Evolutionary conservation across 2,329 filamentous ascomycete species (phyloP).

Genomic region (Zasmidium angulare): DNA sequence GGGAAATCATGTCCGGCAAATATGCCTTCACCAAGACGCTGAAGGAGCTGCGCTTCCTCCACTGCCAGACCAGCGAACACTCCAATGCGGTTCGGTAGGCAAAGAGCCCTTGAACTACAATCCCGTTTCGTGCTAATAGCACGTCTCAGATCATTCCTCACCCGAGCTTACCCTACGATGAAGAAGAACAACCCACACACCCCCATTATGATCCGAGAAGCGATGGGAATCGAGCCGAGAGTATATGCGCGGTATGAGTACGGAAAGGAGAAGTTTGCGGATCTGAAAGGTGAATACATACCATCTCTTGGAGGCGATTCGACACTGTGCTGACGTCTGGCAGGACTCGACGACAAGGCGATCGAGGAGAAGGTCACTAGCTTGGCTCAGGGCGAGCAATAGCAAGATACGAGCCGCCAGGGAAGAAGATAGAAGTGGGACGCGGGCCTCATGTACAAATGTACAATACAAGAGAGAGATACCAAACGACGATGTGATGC

Average conservation of each 20-base stretch:
- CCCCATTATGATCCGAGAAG: slow-evolving; percentile 94
- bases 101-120: not conserved
- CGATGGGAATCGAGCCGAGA: slow-evolving; percentile 76
- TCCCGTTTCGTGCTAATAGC: not conserved
- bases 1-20: slow-evolving; percentile 74
- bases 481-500: slow-evolving; percentile 15
- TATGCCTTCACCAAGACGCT: slow-evolving; percentile 86
- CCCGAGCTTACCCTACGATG: slow-evolving; percentile 92
- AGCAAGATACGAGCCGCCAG: slow-evolving; percentile 1
- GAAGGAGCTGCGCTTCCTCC: slow-evolving; percentile 95
- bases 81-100: slow-evolving; percentile 82
- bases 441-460: slow-evolving; percentile 22
- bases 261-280: slow-evolving; percentile 66
- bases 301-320: not conserved
- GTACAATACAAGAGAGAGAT: slow-evolving; percentile 19
- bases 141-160: slow-evolving; percentile 73
- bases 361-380: slow-evolving; percentile 68
- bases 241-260: slow-evolving; percentile 88
- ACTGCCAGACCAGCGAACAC: slow-evolving; percentile 91
- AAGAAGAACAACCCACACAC: slow-evolving; percentile 97
- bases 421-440: slow-evolving; percentile 1
- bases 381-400: slow-evolving; percentile 55
- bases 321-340: not conserved
- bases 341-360: slow-evolving; percentile 67
- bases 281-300: slow-evolving; percentile 56